Evolutionary conservation across 129 eudicot genomes (phyloP).

Genomic region (Apium graveolens): DNA sequence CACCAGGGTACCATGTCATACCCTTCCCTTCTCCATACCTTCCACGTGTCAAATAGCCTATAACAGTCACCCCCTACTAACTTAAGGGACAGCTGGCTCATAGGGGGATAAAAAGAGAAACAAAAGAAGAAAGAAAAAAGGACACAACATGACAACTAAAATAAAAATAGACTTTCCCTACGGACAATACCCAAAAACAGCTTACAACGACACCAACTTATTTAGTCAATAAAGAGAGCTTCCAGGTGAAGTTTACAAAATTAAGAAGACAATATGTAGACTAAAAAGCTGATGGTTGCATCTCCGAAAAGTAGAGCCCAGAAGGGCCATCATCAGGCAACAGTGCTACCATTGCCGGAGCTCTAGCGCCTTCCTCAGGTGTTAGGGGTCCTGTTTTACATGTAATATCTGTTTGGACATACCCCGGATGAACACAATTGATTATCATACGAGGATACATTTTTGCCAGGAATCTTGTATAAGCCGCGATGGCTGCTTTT

Average conservation of each 20-base stretch:
- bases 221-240: background rate
- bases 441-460: background rate
- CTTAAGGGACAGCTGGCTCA: no score
- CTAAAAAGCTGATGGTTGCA: background rate
- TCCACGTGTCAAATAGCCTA: no score
- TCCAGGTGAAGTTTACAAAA: background rate
- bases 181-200: no score
- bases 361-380: conserved; percentile 33
- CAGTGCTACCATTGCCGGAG: conserved; percentile 8
- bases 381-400: conserved; percentile 15
- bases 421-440: conserved; percentile 25
- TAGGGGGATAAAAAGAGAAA: no score
- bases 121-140: no score
- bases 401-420: conserved; percentile 27
- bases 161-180: no score
- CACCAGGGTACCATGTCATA: no score
- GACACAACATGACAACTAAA: no score
- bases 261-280: background rate
- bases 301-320: background rate
- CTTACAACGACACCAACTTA: no score
- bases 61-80: no score
- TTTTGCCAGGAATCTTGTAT: conserved; percentile 14
- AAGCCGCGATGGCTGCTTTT: conserved; percentile 16
- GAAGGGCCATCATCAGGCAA: background rate
- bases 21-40: no score